Evolutionary conservation across 2,329 filamentous ascomycete genomes (phyloP), one percentile per base, ranked within the genome.

Genomic region (Ramichloridium luteum): DNA sequence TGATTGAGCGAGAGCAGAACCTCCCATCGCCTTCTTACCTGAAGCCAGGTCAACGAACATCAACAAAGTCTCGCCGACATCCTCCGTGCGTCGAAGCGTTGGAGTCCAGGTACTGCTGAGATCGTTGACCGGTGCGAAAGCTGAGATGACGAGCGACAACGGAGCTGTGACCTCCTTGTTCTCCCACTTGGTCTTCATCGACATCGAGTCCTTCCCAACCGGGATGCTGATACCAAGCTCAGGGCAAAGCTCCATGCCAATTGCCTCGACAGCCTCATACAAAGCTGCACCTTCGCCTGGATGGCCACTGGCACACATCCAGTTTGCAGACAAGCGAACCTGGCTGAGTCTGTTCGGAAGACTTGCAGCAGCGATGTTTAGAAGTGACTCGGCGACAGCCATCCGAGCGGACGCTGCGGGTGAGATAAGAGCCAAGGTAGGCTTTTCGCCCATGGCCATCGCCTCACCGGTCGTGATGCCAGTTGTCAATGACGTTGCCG

Each of bases 101-200:
- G 90, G 90, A 3, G 88, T 96, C 90, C 90, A 98, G 2, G 88
- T 96, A 50, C 76, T 82, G 43, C 76, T 70, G 32, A 86, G 77
- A 53, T 92, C 74, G 32, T 80, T 72, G 3, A 94, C 86, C 2
- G 84, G 73, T 1, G 80, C 79, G 50, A 96, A 94, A 1, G 90
- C 83, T 4, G 90, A 85, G 46, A 96, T 85, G 34, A 94, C 77
- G 4, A 93, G 70, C 1, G 88, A 93, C 47, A 96, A 73, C 1
- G 90, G 90, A 4, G 90, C 83, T 22, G 84, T 94, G 30, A 96
- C 88, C 44, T 86, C 86, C 62, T 81, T 90, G 10, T 69, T 61
- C 51, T 75, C 80, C 90, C 90, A 96, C 34, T 84, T 84, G 49
- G 92, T 88, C 67, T 94, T 94, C 90, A 98, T 96, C 3, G 86